These are phyloP conservation scores for Halophytophthora batemanensis DNA, from an alignment of 352 stramenopile species.

Conservation along the genomic window DNA sequence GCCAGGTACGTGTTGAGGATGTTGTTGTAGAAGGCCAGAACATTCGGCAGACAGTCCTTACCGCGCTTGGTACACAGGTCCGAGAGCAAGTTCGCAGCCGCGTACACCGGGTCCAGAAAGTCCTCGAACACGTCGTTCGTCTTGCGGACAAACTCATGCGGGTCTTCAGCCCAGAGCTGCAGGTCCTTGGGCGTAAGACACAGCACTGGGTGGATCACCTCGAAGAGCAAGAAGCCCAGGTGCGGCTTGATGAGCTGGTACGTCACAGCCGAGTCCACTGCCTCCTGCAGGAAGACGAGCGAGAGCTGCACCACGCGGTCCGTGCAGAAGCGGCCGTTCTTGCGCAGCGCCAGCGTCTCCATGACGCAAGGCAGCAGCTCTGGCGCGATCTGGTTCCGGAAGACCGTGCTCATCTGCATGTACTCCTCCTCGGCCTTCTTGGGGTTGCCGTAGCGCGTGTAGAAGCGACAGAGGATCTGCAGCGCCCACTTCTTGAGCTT, in stretches of 20 bases:
- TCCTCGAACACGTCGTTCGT: slow-evolving; percentile 97
- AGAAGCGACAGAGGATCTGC: slow-evolving; percentile 96
- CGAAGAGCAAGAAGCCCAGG: slow-evolving; percentile 96
- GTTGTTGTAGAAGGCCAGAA: slow-evolving; percentile 91
- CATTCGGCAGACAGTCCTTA: slow-evolving; percentile 92
- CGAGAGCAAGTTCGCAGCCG: slow-evolving; percentile 92
- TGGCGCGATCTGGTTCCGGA: slow-evolving; percentile 91
- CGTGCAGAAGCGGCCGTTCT: slow-evolving; percentile 94
- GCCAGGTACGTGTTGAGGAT: slow-evolving; percentile 90
- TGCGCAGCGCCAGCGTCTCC: slow-evolving; percentile 92
- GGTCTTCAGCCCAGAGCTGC: slow-evolving; percentile 95
- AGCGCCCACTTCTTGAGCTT: slow-evolving; percentile 99
- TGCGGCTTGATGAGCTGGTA: slow-evolving; percentile 99
- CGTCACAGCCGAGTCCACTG: slow-evolving; percentile 92
- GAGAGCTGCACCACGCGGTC: slow-evolving; percentile 95
- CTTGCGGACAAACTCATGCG: slow-evolving; percentile 97
- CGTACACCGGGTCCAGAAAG: slow-evolving; percentile 95
- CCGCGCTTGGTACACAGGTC: slow-evolving; percentile 94
- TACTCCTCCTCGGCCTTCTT: slow-evolving; percentile 91
- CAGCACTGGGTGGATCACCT: slow-evolving; percentile 95
- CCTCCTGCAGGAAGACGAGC: slow-evolving; percentile 92
- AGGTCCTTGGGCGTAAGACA: slow-evolving; percentile 94
- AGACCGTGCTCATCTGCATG: slow-evolving; percentile 92
- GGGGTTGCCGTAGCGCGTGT: slow-evolving; percentile 96
- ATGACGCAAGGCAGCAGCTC: slow-evolving; percentile 74